These are phyloP conservation scores for Musa beccarii DNA, from an alignment of 176 grass and related monocot genomes.

Conservation along the genomic window DNA sequence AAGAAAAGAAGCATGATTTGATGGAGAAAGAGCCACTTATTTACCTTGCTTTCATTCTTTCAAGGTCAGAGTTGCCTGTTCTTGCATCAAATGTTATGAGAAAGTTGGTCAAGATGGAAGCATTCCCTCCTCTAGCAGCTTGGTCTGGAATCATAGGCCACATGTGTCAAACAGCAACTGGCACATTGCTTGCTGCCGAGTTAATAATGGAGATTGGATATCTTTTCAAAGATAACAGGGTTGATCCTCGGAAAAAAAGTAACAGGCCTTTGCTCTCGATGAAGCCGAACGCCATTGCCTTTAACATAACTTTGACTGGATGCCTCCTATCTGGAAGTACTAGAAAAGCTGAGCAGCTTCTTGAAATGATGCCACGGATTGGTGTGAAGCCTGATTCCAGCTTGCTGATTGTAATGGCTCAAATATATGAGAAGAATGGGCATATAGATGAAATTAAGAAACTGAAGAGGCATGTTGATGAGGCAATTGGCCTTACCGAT, in stretches of 20 bases:
- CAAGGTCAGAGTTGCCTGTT: slow-evolving; percentile 35
- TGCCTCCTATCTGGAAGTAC: slow-evolving; percentile 65
- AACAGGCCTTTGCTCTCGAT: slow-evolving; percentile 51
- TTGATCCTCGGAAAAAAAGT: slow-evolving; percentile 64
- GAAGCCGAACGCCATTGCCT: slow-evolving; percentile 64
- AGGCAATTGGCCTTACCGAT: slow-evolving; percentile 49
- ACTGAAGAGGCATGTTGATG: slow-evolving; percentile 68
- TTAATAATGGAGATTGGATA: slow-evolving; percentile 72
- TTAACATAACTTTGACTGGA: slow-evolving; percentile 56
- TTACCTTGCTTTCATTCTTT: slow-evolving; percentile 62
- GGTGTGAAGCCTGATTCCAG: slow-evolving; percentile 49
- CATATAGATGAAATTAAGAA: slow-evolving; percentile 65
- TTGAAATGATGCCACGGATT: slow-evolving; percentile 68
- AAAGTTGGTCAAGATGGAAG: slow-evolving; percentile 65
- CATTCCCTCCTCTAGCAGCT: slow-evolving; percentile 52
- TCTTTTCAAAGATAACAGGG: slow-evolving; percentile 70
- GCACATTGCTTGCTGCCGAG: slow-evolving; percentile 55
- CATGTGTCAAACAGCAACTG: slow-evolving; percentile 60
- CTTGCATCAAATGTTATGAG: slow-evolving; percentile 73
- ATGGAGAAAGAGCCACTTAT: slow-evolving; percentile 66
- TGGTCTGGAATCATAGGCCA: slow-evolving; percentile 60
- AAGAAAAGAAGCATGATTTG: slow-evolving; percentile 32
- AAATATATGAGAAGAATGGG: slow-evolving; percentile 80
- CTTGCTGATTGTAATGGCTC: slow-evolving; percentile 62
- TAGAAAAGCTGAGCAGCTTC: slow-evolving; percentile 73